phyloP scores from a whole-genome alignment of 345 rosid species.

The Dipteronia dyeriana region DNA sequence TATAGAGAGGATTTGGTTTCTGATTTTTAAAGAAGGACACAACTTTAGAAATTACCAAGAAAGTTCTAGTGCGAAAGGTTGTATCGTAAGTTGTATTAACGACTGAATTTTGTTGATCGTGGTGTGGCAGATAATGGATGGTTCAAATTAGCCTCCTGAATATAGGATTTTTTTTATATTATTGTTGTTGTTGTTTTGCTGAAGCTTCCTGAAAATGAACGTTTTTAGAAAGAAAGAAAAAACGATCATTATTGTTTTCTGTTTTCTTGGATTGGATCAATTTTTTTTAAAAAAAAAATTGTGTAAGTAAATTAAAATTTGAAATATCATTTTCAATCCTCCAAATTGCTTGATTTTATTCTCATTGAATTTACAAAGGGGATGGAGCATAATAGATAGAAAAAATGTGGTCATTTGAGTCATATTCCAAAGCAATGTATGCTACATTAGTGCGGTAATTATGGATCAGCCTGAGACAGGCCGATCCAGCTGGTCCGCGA shows the following conservation, averaged over 20 bases:
- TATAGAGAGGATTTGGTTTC: background rate
- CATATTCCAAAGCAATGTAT: background rate
- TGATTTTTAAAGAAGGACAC: background rate
- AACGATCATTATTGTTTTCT: no score
- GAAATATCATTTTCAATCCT: background rate
- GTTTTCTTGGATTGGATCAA: no score
- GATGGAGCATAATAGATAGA: background rate
- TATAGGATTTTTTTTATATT: background rate
- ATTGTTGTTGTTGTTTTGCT: background rate
- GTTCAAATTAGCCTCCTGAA: background rate
- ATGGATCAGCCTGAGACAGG: no score
- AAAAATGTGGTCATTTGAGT: background rate
- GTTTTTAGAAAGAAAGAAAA: background rate
- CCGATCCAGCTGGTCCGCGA: no score
- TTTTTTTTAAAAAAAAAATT: no score
- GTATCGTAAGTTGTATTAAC: background rate
- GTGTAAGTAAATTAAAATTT: no score
- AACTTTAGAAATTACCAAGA: background rate
- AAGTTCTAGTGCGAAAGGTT: conserved; percentile 2
- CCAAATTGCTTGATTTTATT: background rate
- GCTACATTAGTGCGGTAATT: no score
- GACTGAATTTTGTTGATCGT: background rate
- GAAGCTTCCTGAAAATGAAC: conserved; percentile 10
- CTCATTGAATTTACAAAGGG: background rate
- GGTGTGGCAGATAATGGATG: background rate